These are phyloP conservation scores for Vanilla planifolia DNA, from an alignment of 106 monocot species.

Conservation along the genomic window DNA sequence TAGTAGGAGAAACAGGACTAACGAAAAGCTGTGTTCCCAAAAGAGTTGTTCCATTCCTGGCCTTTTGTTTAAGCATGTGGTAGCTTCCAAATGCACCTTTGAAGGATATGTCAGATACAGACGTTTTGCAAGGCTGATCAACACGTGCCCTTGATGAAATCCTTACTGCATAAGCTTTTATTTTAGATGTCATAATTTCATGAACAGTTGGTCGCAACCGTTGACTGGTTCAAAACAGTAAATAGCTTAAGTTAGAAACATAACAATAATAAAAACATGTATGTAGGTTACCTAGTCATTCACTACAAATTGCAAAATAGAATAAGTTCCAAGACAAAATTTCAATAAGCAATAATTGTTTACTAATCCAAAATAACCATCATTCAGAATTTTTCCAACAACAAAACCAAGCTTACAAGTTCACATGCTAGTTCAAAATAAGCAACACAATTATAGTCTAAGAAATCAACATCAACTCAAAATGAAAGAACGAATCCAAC, in stretches of 20 bases:
- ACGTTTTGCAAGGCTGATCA: conserved; percentile 26
- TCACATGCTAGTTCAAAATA: no score
- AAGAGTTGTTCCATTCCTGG: conserved; percentile 48
- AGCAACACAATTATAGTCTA: no score
- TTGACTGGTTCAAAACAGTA: conserved; percentile 50
- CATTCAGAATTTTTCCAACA: no score
- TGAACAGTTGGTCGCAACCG: conserved; percentile 86
- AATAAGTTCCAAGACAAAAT: no score
- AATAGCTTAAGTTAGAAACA: conserved; percentile 7
- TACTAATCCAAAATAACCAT: no score
- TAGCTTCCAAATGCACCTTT: conserved; percentile 48
- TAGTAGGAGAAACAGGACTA: conserved; percentile 81
- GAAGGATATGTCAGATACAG: conserved; percentile 29
- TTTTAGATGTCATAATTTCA: conserved; percentile 79
- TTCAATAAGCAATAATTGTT: no score
- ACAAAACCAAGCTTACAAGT: no score
- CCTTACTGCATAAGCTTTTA: conserved; percentile 44
- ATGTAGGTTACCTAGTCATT: no score
- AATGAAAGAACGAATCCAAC: no score
- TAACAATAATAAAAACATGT: no score
- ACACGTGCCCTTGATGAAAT: conserved; percentile 35
- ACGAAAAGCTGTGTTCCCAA: conserved; percentile 39
- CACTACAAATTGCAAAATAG: no score
- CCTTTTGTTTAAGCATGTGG: conserved; percentile 47
- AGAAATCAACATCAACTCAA: no score